These are phyloP conservation scores for Macrophomina tecta DNA, from an alignment of 2,329 filamentous ascomycete species.

Conservation along the genomic window DNA sequence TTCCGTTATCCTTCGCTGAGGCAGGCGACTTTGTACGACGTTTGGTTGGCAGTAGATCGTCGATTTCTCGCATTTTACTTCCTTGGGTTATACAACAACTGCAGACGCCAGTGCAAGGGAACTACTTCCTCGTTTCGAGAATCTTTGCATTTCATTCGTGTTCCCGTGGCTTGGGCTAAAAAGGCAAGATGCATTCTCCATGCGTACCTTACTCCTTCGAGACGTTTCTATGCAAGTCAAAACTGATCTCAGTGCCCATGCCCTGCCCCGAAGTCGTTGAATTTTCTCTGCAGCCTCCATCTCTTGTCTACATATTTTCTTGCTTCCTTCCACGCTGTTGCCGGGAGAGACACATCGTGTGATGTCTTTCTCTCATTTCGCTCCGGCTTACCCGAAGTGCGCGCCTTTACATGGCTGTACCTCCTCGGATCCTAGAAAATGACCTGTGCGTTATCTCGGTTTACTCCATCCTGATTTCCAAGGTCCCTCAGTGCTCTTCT, in stretches of 20 bases:
- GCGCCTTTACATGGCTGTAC: background rate
- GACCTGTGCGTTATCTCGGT: background rate
- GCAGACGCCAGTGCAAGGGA: conserved; percentile 1
- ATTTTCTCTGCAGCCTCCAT: background rate
- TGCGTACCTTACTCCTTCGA: conserved; percentile 1
- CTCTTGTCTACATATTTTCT: background rate
- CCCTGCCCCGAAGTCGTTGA: background rate
- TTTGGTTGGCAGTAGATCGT: conserved; percentile 20
- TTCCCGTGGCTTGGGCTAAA: background rate
- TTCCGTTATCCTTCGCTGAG: background rate
- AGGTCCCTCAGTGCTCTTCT: background rate
- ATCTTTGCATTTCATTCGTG: conserved; percentile 8
- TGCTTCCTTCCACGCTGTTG: background rate
- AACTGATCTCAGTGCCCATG: background rate
- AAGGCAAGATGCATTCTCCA: background rate
- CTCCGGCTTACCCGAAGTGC: conserved; percentile 8
- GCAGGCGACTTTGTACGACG: background rate
- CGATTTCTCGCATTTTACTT: conserved; percentile 1
- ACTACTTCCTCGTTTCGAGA: conserved; percentile 17
- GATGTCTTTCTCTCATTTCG: background rate
- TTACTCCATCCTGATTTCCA: background rate
- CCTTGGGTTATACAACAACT: background rate
- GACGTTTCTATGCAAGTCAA: background rate
- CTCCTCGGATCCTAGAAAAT: background rate
- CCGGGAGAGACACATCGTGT: background rate